Evolutionary conservation across 345 rosid species (phyloP).

Genomic region (Euphorbia peplus): DNA sequence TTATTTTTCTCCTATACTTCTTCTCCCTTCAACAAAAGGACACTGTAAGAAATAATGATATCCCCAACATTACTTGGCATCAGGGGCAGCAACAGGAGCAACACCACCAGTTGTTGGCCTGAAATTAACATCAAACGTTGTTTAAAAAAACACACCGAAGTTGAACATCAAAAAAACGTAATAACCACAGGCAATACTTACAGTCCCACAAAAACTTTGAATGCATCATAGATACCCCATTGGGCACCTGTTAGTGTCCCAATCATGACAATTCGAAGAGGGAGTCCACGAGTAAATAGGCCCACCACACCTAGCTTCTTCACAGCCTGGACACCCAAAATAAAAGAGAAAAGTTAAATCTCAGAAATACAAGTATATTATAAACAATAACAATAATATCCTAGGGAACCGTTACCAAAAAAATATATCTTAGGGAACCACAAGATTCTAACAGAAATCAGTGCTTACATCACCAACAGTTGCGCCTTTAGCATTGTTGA

Average conservation of each 20-base stretch:
- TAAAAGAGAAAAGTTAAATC: neutral
- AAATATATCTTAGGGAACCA: neutral
- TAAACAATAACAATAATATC: neutral
- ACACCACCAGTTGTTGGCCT: slow-evolving; percentile 99
- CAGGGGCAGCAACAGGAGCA: slow-evolving; percentile 32
- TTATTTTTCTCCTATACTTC: slow-evolving; percentile 34
- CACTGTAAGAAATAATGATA: neutral
- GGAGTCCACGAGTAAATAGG: slow-evolving; percentile 93
- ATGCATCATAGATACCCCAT: slow-evolving; percentile 95
- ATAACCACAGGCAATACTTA: slow-evolving; percentile 38
- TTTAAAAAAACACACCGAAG: slow-evolving; percentile 1
- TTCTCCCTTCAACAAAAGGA: slow-evolving; percentile 7
- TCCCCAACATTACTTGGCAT: slow-evolving; percentile 18
- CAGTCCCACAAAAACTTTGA: slow-evolving; percentile 98
- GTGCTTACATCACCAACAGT: slow-evolving; percentile 88
- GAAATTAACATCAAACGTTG: slow-evolving; percentile 20
- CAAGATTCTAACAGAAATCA: neutral
- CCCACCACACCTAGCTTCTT: slow-evolving; percentile 89
- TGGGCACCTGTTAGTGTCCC: slow-evolving; percentile 98
- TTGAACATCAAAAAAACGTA: neutral
- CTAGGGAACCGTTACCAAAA: too few species aligned
- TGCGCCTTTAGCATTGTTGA: slow-evolving; percentile 97
- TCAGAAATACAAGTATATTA: neutral
- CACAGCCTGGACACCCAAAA: slow-evolving; percentile 63
- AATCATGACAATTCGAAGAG: slow-evolving; percentile 96